Base-by-base conservation (phyloP, 2,329 filamentous ascomycete species). In the Clonostachys byssicola region DNA sequence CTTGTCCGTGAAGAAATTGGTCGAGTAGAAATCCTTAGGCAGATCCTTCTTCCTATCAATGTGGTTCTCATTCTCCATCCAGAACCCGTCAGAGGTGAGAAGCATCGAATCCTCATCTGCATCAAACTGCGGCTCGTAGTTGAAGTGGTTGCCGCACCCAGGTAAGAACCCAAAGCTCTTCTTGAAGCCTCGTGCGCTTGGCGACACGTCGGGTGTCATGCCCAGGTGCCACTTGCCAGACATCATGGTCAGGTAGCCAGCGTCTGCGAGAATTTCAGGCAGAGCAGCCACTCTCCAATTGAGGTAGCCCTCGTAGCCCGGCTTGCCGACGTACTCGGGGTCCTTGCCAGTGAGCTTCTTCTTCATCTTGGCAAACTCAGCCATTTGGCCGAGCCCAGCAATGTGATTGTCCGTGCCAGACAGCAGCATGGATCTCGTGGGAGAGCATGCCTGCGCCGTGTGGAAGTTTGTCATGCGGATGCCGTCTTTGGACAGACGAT, bases 391-490 rank as follows among this genome's bases (percentile, higher is more conserved):
- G 4, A 48, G 66, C 2, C 81, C 75, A 9, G 74, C 74, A 44
- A 79, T 78, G 55, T 78, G 80, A 54, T 83, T 46, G 44, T 48
- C 47, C 4, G 47, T 48, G 16, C 47, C 47, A 13, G 43, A 42
- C 8, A 48, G 12, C 2, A 48, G 38, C 81, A 85, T 85, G 42
- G 80, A 75, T 41, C 81, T 68, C 5, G 78, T 80, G 5, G 81
- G 81, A 46, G 78, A 82, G 60, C 80, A 85, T 47, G 80, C 79
- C 8, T 80, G 75, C 0, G 81, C 80, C 2, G 80, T 75, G 56
- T 85, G 80, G 61, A 83, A 84, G 54, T 81, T 77, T 0, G 80
- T 83, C 54, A 83, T 79, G 6, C 78, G 74, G 30, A 84, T 60
- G 20, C 50, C 47, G 9, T 59, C 53, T 17, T 69, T 62, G 8